These are phyloP conservation scores for Phytophthora citrophthora DNA, from an alignment of 352 stramenopile species.

Conservation along the genomic window DNA sequence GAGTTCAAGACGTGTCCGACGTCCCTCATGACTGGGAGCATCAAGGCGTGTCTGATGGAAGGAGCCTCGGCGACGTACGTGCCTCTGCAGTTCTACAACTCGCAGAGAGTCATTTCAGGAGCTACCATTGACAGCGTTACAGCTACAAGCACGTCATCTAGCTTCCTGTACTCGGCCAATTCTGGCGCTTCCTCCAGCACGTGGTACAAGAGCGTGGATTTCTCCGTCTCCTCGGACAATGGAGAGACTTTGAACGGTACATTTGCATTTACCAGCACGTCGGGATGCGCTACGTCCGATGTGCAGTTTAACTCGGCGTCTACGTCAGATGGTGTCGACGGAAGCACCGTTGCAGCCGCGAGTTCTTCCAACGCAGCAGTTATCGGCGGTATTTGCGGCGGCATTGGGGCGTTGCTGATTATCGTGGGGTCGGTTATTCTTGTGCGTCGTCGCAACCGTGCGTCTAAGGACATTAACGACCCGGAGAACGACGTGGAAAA, in stretches of 20 bases:
- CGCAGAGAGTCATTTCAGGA: conserved; percentile 68
- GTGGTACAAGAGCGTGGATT: conserved; percentile 72
- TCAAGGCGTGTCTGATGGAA: conserved; percentile 87
- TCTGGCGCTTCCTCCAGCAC: conserved; percentile 45
- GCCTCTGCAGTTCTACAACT: conserved; percentile 85
- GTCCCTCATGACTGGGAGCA: conserved; percentile 65
- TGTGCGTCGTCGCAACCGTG: conserved; percentile 60
- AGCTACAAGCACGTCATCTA: conserved; percentile 56
- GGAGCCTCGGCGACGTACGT: conserved; percentile 81
- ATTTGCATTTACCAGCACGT: conserved; percentile 62
- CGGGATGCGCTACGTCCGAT: conserved; percentile 63
- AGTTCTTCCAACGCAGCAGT: conserved; percentile 39
- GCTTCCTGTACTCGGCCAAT: conserved; percentile 70
- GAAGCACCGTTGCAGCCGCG: conserved; percentile 17
- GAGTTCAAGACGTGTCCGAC: conserved; percentile 65
- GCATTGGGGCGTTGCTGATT: conserved; percentile 57
- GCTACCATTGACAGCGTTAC: conserved; percentile 65
- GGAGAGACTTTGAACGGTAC: conserved; percentile 60
- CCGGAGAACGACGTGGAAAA: conserved; percentile 57
- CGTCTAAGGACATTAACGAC: conserved; percentile 38
- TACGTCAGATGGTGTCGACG: conserved; percentile 51
- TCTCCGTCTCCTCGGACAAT: conserved; percentile 62
- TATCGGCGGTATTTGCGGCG: conserved; percentile 47
- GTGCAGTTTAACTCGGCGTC: conserved; percentile 75
- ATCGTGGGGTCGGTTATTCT: conserved; percentile 75